phyloP scores from a whole-genome alignment of 2,329 filamentous ascomycete genomes.

The Pseudophaeomoniella oleicola region DNA sequence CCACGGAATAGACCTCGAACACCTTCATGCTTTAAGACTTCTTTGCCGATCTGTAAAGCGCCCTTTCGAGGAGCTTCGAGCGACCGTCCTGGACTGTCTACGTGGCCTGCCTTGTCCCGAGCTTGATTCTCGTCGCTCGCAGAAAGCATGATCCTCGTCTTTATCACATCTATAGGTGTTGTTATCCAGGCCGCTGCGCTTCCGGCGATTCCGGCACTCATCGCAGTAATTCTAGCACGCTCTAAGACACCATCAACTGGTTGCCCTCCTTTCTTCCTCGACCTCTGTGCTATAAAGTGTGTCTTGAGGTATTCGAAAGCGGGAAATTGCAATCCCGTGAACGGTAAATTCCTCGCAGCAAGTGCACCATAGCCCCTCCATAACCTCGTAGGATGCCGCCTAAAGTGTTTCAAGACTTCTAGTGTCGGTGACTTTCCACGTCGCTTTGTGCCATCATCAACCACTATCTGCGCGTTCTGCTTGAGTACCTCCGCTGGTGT shows the following conservation, averaged over 20 bases:
- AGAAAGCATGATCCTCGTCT: conserved; percentile 75
- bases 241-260: conserved; percentile 36
- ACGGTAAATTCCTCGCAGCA: conserved; percentile 69
- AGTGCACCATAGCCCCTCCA: conserved; percentile 68
- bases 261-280: conserved; percentile 15
- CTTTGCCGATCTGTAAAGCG: conserved; percentile 45
- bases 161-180: conserved; percentile 78
- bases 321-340: conserved; percentile 79
- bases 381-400: conserved; percentile 37
- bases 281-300: conserved; percentile 31
- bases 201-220: conserved; percentile 60
- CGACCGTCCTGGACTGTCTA: conserved; percentile 9
- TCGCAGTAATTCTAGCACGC: conserved; percentile 55
- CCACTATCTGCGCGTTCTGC: conserved; percentile 81
- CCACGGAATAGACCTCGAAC: conserved; percentile 60
- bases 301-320: conserved; percentile 61
- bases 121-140: conserved; percentile 25
- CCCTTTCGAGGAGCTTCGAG: conserved; percentile 21
- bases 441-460: conserved; percentile 13
- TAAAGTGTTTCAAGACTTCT: conserved; percentile 42
- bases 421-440: conserved; percentile 30
- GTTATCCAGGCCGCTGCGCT: conserved; percentile 66
- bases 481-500: conserved; percentile 86
- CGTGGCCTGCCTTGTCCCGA: conserved; percentile 5
- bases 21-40: conserved; percentile 54